Evolutionary conservation across 129 eudicot species (phyloP), one percentile per base, ranked within the genome.

Genomic region (Flaveria bidentis): DNA sequence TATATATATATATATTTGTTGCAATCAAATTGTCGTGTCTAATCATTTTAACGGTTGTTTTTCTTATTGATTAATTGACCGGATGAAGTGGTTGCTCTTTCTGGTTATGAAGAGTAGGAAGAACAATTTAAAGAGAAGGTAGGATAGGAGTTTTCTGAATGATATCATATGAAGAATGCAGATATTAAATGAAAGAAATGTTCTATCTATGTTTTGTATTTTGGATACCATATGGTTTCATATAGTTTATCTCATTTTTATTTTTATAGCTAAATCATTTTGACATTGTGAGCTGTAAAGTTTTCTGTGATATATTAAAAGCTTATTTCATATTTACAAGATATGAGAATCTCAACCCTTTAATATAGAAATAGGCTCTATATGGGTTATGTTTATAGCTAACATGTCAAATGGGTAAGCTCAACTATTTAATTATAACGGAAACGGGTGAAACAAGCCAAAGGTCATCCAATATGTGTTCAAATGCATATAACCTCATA

Each of bases 61-160:
- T 49, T 20, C 30, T 64, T 61, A 57, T 53, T 83, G 77, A 55
- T 74, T n/a, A 45, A 58, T 74, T 82, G 66, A 60, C 74, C 77
- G 91, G 98, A 94, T 80, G 92, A 91, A 84, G 96, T 94, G 67
- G 90, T 91, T 28, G 98, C 98, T 76, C 90, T 20, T 20, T 84
- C 96, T 49, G 91, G 98, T 82, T 94, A 42, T 44, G 98, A 94
- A 85, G 98, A 94, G 83, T 91, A 91, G 86, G 97, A 94, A 87
- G 97, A 94, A 77, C 96, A 82, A 73, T 94, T 94, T 55, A 94
- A 78, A 82, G 97, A 91, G 72, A 92, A 91, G 95, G 97, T 91
- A 81, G 14, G 6, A 26, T n/a, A 26, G 14, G 20, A 18, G 63
- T 23, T 18, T 56, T 56, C 16, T 53, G 23, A 17, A 55, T 18